Percentiles rank a stretch among this genome's conserved stretches.
Conservation (phyloP, 75 land plant species). For the Selaginella moellendorffii region DNA sequence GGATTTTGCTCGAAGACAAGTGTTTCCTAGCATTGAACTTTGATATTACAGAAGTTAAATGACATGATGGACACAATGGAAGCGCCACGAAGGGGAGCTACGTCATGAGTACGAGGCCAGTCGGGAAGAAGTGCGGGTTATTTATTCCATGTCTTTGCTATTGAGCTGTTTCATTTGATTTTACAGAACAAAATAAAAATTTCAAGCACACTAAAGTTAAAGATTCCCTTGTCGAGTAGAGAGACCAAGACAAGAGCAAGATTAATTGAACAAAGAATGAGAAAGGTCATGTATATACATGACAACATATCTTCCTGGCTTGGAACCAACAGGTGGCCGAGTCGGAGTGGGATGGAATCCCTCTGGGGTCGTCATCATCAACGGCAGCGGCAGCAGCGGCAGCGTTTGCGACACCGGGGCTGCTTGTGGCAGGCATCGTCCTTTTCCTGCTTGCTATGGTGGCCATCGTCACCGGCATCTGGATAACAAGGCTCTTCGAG, state of each 20-base stretch:
- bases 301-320: constrained; percentile 27
- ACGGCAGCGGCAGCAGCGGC: no score
- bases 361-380: constrained; percentile 2
- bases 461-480: no score
- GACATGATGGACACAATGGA: constrained; percentile 24
- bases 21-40: constrained; percentile 2
- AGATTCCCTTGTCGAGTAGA: constrained; percentile 22
- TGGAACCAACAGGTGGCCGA: constrained; percentile 14
- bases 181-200: constrained; percentile 30
- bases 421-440: no score
- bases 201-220: constrained; percentile 17
- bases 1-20: no score
- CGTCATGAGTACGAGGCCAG: constrained; percentile 26
- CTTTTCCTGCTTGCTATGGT: no score
- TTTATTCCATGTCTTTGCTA: not conserved
- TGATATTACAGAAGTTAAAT: constrained; percentile 17
- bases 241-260: constrained; percentile 27
- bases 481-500: constrained; percentile 18
- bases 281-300: constrained; percentile 24
- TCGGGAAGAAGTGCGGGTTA: constrained; percentile 25
- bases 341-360: not conserved
- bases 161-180: not conserved
- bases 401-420: no score
- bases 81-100: constrained; percentile 13
- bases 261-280: constrained; percentile 28